Conservation (phyloP, 148 eudicot genomes). For the Rhododendron ovatum region DNA sequence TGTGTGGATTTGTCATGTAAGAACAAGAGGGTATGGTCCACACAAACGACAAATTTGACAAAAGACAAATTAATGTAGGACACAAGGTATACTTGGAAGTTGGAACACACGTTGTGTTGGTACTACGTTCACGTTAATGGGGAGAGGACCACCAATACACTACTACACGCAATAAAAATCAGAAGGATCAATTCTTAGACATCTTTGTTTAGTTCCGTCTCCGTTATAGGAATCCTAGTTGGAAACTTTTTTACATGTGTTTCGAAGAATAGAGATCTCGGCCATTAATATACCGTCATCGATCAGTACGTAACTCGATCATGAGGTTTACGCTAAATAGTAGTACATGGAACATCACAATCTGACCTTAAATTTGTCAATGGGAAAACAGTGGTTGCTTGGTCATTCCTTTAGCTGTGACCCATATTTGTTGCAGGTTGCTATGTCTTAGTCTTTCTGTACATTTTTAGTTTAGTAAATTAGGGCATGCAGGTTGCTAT, state of each 20-base stretch:
- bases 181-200: neutral
- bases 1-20: neutral
- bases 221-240: neutral
- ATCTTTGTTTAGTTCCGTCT: neutral
- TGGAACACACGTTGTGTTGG: neutral
- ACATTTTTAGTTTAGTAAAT: neutral
- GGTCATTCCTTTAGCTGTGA: conserved; percentile 2
- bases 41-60: neutral
- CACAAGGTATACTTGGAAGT: neutral
- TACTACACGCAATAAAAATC: neutral
- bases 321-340: neutral
- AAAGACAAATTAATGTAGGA: neutral
- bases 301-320: neutral
- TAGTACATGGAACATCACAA: neutral
- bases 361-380: neutral
- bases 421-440: conserved; percentile 14
- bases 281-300: neutral
- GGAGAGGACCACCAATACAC: neutral
- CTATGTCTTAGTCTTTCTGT: neutral
- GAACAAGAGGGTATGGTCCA: neutral
- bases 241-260: neutral
- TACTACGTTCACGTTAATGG: neutral
- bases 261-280: neutral
- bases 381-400: neutral
- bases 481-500: neutral